Conservation (phyloP, 495 filamentous ascomycete species). For the Ascobolus immersus region DNA sequence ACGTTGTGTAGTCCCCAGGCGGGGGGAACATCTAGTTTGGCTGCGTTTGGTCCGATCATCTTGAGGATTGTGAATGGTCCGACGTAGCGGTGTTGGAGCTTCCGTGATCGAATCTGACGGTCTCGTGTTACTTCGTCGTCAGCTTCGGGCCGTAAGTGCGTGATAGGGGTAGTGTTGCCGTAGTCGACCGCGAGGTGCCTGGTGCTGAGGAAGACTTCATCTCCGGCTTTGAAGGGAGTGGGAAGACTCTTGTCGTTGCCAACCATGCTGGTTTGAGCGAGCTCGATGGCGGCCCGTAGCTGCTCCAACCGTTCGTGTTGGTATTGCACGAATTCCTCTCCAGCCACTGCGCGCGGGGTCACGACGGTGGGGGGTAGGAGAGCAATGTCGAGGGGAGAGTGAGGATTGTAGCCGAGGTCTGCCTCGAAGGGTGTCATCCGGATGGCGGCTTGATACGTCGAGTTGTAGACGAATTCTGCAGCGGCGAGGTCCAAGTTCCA, state of each 20-base stretch:
- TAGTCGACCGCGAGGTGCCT: not conserved
- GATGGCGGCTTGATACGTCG: not conserved
- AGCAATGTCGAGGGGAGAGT: not conserved
- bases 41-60: too few relatives aligned
- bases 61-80: not conserved
- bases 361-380: too few relatives aligned
- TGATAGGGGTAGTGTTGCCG: too few relatives aligned
- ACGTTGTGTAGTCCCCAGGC: too few relatives aligned
- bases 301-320: not conserved
- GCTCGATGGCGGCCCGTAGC: not conserved
- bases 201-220: not conserved
- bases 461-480: not conserved
- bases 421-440: not conserved
- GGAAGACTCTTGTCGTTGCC: too few relatives aligned
- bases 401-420: not conserved
- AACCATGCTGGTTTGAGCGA: not conserved
- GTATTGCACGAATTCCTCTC: not conserved
- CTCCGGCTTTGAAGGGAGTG: not conserved
- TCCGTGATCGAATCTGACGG: too few relatives aligned
- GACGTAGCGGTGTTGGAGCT: not conserved
- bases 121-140: too few relatives aligned
- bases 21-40: too few relatives aligned
- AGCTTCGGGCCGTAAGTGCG: too few relatives aligned
- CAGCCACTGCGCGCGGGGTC: not conserved
- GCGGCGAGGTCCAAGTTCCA: not conserved